Evolutionary conservation across 2,329 filamentous ascomycete genomes (phyloP), one percentile per base, ranked within the genome.

Genomic region (Chaetomium sp.): DNA sequence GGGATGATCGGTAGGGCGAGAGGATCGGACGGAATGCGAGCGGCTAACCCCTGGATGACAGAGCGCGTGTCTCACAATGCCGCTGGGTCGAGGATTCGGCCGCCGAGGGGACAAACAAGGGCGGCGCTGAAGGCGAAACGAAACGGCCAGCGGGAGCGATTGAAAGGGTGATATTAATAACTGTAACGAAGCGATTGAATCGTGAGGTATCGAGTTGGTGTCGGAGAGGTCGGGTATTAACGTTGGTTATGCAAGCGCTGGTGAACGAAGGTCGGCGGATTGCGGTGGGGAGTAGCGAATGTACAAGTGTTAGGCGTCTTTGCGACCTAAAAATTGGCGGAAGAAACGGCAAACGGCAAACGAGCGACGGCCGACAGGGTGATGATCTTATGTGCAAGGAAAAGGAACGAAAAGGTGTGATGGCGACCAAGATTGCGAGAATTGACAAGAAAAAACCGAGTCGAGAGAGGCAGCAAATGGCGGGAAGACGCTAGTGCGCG

Each of bases 31-130:
- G 62, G 66, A 67, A 65, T 63, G 65, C 51, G 45, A 65, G 66
- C 63, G 61, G 60, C 59, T 63, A 67, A 53, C 64, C 69, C 68
- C 68, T 68, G 67, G 60, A 65, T 67, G 60, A 54, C 63, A 53
- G 63, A 62, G 51, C 60, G 60, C 33, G 33, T 64, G 67, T 70
- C 69, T 70, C 66, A 68, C 63, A 65, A 64, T 60, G 59, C 21
- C 19, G 62, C 56, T 23, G 10, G 53, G 56, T 57, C 58, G 42
- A 62, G 33, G 60, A 62, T 57, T 60, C 50, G 54, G 60, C 45
- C 31, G 8, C 23, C 51, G 21, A 31, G 31, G 23, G 38, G 51
- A 25, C 31, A 25, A 57, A 66, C 54, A 57, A 59, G 49, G 49
- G 23, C 51, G 33, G 63, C 45, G 54, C 25, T 61, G 31, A 63